Evolutionary conservation across 2,329 filamentous ascomycete genomes (phyloP), one percentile per base, ranked within the genome.

Genomic region (Trichophyton mentagrophytes): DNA sequence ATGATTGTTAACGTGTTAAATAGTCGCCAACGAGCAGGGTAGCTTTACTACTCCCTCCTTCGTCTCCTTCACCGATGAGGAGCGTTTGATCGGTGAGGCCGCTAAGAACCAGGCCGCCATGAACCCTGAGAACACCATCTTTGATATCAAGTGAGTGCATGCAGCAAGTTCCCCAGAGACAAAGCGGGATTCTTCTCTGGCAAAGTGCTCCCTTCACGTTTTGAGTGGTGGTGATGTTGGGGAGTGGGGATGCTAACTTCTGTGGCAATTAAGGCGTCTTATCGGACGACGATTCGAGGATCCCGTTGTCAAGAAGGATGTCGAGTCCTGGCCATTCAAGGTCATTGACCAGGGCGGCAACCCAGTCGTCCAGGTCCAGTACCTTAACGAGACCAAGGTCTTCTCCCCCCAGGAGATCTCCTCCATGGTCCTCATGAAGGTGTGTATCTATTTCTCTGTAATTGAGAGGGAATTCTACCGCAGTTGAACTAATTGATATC

Each of bases 61-160:
- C 83, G 93, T 99, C 76, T 95, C 90, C 71, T 99, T 99, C 86
- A 96, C 90, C 76, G 87, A 92, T 73, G 90, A 96, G 82, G 93
- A 99, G 85, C 91, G 93, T 79, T 82, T 99, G 80, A 97, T 97
- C 74, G 93, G 93, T 83, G 93, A 97, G 85, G 92, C 93, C 64
- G 93, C 93, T 75, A 99, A 97, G 89, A 99, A 99, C 84, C 91
- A 96, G 86, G 93, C 92, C 75, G 92, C 93, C 73, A 96, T 97
- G 90, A 99, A 99, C 89, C 93, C 93, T 66, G 79, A 79, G 76
- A 97, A 97, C 84, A 99, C 93, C 71, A 84, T 99, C 80, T 99
- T 97, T 81, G 93, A 99, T 80, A 89, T 96, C 85, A 99, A 97
- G 90, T 93, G 78, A 80, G 87, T 80, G 61, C 15, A 38, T 38